These are phyloP conservation scores for Saxophila tyrrhenica DNA, from an alignment of 495 filamentous ascomycete species.

Conservation along the genomic window DNA sequence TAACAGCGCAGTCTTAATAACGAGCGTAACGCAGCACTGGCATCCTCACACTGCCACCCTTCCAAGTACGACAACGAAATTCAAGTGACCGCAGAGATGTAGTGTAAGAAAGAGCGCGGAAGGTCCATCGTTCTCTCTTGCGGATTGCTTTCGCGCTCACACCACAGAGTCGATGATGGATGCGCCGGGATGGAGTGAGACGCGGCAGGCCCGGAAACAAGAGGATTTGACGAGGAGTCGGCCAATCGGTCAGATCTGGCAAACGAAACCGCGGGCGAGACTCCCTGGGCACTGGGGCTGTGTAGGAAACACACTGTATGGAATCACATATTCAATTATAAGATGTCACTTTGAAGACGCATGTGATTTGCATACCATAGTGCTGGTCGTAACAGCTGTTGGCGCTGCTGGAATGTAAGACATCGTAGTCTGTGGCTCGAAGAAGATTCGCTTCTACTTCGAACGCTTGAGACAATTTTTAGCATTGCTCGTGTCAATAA, in stretches of 20 bases:
- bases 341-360: too few species aligned
- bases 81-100: not conserved
- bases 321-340: too few species aligned
- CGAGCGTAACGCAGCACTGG: not conserved
- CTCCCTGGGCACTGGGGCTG: not conserved
- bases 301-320: too few species aligned
- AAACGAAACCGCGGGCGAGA: not conserved
- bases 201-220: not conserved
- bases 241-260: not conserved
- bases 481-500: too few species aligned
- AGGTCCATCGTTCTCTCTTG: not conserved
- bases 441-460: too few species aligned
- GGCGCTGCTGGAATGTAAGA: too few species aligned
- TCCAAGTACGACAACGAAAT: not conserved
- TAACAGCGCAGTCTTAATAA: not conserved
- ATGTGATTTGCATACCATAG: too few species aligned
- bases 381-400: too few species aligned
- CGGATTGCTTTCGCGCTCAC: not conserved
- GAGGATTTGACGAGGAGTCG: not conserved
- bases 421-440: too few species aligned
- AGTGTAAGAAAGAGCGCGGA: not conserved
- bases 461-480: too few species aligned
- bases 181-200: not conserved
- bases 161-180: not conserved
- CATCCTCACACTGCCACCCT: not conserved